Evolutionary conservation across 345 rosid genomes (phyloP).

Genomic region (Cardamine occulta): DNA sequence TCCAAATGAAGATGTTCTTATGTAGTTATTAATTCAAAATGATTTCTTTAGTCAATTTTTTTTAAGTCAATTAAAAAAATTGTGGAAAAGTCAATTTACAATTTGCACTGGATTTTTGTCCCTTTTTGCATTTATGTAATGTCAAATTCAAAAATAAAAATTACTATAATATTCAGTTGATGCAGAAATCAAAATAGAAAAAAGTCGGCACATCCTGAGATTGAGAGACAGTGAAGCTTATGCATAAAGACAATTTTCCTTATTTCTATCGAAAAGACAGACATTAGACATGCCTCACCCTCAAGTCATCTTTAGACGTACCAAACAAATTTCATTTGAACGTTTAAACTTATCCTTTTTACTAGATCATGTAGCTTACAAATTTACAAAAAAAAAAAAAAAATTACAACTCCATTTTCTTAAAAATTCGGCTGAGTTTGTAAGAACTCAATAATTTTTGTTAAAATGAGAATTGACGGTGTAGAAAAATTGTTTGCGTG

Average conservation of each 20-base stretch:
- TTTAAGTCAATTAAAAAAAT: neutral
- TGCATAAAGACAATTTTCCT: slow-evolving; percentile 35
- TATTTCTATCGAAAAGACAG: slow-evolving; percentile 29
- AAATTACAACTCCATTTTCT: neutral
- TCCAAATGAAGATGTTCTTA: too few species aligned
- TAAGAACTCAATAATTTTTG: neutral
- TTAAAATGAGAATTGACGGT: neutral
- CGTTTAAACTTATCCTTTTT: neutral
- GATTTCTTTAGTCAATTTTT: too few species aligned
- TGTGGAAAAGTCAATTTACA: neutral
- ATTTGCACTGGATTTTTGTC: neutral
- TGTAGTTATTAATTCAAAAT: too few species aligned
- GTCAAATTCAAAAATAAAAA: neutral
- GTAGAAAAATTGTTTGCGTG: neutral
- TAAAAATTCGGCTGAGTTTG: neutral
- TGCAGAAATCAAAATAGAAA: slow-evolving; percentile 22
- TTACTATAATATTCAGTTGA: neutral
- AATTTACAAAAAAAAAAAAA: neutral
- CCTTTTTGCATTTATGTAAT: slow-evolving; percentile 2
- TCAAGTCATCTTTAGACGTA: slow-evolving; percentile 23
- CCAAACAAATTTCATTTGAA: slow-evolving; percentile 16
- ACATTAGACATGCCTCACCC: neutral
- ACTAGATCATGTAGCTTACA: neutral
- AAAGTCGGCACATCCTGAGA: slow-evolving; percentile 41
- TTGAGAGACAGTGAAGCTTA: slow-evolving; percentile 26